phyloP scores from a whole-genome alignment of 1,284 basidiomycete genomes.

The Cutaneotrichosporon arboriforme region DNA sequence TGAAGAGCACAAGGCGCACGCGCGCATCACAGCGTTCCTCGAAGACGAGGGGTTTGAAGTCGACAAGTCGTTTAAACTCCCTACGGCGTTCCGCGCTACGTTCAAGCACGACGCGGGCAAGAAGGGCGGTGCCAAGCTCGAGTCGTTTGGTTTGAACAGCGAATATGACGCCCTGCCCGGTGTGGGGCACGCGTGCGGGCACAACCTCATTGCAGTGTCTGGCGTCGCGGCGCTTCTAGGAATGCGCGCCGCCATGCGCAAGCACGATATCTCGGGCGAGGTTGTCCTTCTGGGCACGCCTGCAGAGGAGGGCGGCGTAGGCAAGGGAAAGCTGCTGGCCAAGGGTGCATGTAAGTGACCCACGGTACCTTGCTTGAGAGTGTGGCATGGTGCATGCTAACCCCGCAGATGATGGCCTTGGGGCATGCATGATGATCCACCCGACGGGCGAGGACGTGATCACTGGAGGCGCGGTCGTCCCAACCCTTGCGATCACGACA shows the following conservation, averaged over 20 bases:
- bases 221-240: slow-evolving; percentile 72
- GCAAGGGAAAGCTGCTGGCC: slow-evolving; percentile 69
- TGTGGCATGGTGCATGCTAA: neutral
- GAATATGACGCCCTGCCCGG: slow-evolving; percentile 52
- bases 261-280: slow-evolving; percentile 62
- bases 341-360: slow-evolving; percentile 68
- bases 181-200: slow-evolving; percentile 73
- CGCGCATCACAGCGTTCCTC: slow-evolving; percentile 30
- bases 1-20: slow-evolving; percentile 30
- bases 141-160: slow-evolving; percentile 61
- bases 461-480: slow-evolving; percentile 14
- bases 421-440: slow-evolving; percentile 30
- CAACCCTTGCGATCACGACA: slow-evolving; percentile 27
- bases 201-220: slow-evolving; percentile 76
- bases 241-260: slow-evolving; percentile 61
- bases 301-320: slow-evolving; percentile 73
- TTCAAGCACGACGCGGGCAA: slow-evolving; percentile 50
- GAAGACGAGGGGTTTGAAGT: slow-evolving; percentile 32
- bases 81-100: slow-evolving; percentile 63
- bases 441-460: slow-evolving; percentile 7
- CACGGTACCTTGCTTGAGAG: too few relatives aligned
- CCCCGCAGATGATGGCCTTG: slow-evolving; percentile 18
- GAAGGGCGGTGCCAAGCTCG: slow-evolving; percentile 37
- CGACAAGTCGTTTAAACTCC: slow-evolving; percentile 47
- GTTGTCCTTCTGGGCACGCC: slow-evolving; percentile 79